Evolutionary conservation across 345 rosid species (phyloP).

Genomic region (Rhodamnia rubescens): DNA sequence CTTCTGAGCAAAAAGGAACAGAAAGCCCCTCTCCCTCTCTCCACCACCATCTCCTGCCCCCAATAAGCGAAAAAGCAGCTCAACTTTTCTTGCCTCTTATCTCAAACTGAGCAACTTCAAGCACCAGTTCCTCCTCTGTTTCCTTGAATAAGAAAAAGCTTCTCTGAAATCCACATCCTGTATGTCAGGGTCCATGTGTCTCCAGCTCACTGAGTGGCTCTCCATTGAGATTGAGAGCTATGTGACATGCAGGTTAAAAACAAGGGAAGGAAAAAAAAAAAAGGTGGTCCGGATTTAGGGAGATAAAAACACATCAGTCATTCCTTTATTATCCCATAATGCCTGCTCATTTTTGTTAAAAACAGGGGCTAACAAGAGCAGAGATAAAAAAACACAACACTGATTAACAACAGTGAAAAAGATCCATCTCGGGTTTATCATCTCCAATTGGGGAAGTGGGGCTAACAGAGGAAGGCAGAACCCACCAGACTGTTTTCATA

Average conservation of each 20-base stretch:
- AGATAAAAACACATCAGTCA: neutral
- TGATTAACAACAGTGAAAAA: neutral
- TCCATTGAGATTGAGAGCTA: constrained; percentile 29
- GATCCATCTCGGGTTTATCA: constrained; percentile 22
- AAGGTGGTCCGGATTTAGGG: neutral
- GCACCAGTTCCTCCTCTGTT: constrained; percentile 8
- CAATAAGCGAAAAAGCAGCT: neutral
- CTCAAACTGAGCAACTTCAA: constrained; percentile 7
- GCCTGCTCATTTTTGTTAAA: neutral
- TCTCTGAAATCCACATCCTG: constrained; percentile 32
- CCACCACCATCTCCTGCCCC: constrained; percentile 8
- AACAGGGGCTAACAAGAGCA: neutral
- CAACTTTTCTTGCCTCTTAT: neutral
- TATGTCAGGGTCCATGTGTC: constrained; percentile 53
- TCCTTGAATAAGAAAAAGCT: constrained; percentile 16
- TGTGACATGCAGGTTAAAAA: constrained; percentile 16
- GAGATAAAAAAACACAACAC: neutral
- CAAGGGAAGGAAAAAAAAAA: constrained; percentile 12
- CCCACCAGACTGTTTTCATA: constrained; percentile 18
- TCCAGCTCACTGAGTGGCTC: constrained; percentile 34
- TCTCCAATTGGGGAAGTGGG: constrained; percentile 33
- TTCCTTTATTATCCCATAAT: neutral
- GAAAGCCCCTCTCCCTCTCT: constrained; percentile 2
- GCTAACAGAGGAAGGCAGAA: constrained; percentile 4
- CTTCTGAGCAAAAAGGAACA: constrained; percentile 1